Base-by-base conservation (phyloP, 2,329 filamentous ascomycete genomes). In the Nigrospora oryzae region DNA sequence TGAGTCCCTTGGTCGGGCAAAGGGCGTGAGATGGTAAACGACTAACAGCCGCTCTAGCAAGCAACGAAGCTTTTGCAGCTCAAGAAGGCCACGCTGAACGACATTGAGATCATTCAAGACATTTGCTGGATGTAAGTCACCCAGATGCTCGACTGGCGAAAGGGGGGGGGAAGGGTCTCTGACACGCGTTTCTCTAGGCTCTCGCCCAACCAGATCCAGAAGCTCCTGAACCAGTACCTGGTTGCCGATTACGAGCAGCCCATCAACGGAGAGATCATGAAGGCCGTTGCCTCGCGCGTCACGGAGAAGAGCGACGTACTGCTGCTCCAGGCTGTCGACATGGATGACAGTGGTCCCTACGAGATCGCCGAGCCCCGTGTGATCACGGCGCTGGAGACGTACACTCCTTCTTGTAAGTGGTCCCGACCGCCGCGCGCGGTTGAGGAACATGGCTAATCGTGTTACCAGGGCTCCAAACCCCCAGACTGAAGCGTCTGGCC, bases 221-320 rank as follows among this genome's bases (percentile, higher is more conserved):
- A 98, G 72, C 79, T 98, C 32, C 76, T 98, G 53, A 98, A 98
- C 69, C 93, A 98, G 67, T 98, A 98, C 63, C 79, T 98, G 40
- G 91, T 98, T 46, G 93, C 93, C 48, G 93, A 98, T 67, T 98
- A 98, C 65, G 93, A 98, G 68, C 93, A 97, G 68, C 93, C 93
- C 34, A 98, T 98, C 67, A 97, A 98, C 59, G 93, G 91, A 62
- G 93, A 98, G 65, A 98, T 98, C 62, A 98, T 98, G 93, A 98
- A 98, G 72, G 93, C 93, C 8, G 94, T 98, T 43, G 93, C 94
- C 8, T 95, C 89, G 35, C 80, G 90, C 43, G 93, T 98, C 39
- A 97, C 91, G 2, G 93, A 98, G 71, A 98, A 98, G 82, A 94
- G 89, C 58, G 93, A 97, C 57, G 90, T 97, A 3, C 76, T 98